These are phyloP conservation scores for Ramaria sp. DNA, from an alignment of 768 basidiomycete species.

Conservation along the genomic window DNA sequence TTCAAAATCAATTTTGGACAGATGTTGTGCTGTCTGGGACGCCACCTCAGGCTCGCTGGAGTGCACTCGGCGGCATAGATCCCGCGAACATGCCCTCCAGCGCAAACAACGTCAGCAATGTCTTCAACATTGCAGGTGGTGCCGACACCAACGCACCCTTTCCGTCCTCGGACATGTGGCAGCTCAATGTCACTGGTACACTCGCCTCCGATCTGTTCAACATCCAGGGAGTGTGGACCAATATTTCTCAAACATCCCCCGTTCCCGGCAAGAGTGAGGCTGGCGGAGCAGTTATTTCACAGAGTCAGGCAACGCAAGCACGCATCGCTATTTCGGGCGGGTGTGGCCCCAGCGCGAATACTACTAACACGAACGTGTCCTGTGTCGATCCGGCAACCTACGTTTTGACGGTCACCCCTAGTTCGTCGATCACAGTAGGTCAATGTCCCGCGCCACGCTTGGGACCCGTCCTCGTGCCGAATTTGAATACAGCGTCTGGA, in stretches of 20 bases:
- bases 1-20: constrained; percentile 67
- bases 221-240: constrained; percentile 51
- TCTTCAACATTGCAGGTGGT: constrained; percentile 69
- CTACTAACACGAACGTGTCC: constrained; percentile 23
- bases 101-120: constrained; percentile 45
- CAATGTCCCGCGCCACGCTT: constrained; percentile 45
- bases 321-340: constrained; percentile 44
- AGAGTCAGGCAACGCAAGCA: constrained; percentile 12
- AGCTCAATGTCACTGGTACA: constrained; percentile 55
- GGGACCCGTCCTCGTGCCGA: constrained; percentile 49
- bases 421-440: constrained; percentile 28
- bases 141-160: constrained; percentile 33
- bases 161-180: constrained; percentile 61
- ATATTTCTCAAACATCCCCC: constrained; percentile 30
- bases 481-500: constrained; percentile 43
- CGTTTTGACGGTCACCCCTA: constrained; percentile 36
- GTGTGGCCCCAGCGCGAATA: constrained; percentile 42
- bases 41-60: constrained; percentile 55
- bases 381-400: constrained; percentile 56
- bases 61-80: constrained; percentile 69
- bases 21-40: constrained; percentile 37
- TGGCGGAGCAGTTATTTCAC: constrained; percentile 44
- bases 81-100: constrained; percentile 30
- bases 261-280: constrained; percentile 29
- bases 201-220: constrained; percentile 59